Evolutionary conservation across 768 basidiomycete species (phyloP).

Genomic region (Paxillus rubicundulus): DNA sequence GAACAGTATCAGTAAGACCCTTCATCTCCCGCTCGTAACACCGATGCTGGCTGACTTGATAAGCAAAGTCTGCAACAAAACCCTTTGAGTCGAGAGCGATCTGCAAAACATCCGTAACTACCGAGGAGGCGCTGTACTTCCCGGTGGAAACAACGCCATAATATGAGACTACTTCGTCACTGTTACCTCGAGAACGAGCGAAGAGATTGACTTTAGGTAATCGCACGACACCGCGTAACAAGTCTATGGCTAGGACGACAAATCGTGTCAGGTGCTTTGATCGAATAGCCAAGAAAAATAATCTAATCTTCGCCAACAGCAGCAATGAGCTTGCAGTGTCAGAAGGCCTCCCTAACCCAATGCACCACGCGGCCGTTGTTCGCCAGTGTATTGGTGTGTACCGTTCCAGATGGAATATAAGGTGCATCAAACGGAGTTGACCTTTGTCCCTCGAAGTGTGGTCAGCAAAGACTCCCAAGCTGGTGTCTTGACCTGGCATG

Average conservation of each 20-base stretch:
- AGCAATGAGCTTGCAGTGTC: conserved; percentile 81
- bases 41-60: conserved; percentile 63
- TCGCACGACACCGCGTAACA: conserved; percentile 46
- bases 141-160: conserved; percentile 65
- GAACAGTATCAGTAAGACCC: conserved; percentile 51
- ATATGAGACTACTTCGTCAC: conserved; percentile 45
- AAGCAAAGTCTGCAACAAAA: conserved; percentile 57
- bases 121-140: conserved; percentile 42
- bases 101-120: conserved; percentile 38
- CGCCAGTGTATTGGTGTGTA: conserved; percentile 54
- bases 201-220: conserved; percentile 47
- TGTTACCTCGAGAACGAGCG: conserved; percentile 22
- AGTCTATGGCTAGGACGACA: conserved; percentile 40
- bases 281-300: not conserved
- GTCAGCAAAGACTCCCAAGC: conserved; percentile 48
- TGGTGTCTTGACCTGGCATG: conserved; percentile 27
- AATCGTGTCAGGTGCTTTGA: not conserved
- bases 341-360: conserved; percentile 82
- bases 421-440: conserved; percentile 85
- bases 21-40: conserved; percentile 62
- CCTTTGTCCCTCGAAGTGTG: conserved; percentile 76
- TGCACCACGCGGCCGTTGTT: conserved; percentile 73
- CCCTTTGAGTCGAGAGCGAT: conserved; percentile 47
- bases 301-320: conserved; percentile 61
- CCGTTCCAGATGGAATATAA: conserved; percentile 69